These are phyloP conservation scores for Teratosphaeria viscida DNA, from an alignment of 2,329 filamentous ascomycete genomes.

Conservation along the genomic window DNA sequence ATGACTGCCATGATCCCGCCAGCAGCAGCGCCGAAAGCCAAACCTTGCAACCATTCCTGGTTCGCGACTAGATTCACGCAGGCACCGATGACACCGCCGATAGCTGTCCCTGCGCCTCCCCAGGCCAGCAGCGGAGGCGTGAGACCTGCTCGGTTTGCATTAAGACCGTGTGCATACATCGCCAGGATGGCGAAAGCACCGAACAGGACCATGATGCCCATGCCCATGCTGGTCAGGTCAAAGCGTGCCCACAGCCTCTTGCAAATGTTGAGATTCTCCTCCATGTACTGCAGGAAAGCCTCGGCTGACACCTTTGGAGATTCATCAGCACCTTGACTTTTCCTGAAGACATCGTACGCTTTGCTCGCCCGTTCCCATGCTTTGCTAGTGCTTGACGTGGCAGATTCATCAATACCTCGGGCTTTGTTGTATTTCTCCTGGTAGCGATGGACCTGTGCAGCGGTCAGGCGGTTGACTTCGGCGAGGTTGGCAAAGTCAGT, in stretches of 20 bases:
- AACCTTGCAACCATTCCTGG: constrained; percentile 19
- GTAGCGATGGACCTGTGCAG: constrained; percentile 82
- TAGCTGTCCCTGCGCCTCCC: constrained; percentile 40
- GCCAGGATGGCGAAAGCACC: constrained; percentile 58
- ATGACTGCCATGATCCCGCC: constrained; percentile 30
- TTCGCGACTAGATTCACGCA: constrained; percentile 10
- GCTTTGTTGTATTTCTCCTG: constrained; percentile 71
- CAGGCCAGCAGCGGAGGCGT: constrained; percentile 43
- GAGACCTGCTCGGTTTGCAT: constrained; percentile 43
- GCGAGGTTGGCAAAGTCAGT: constrained; percentile 69
- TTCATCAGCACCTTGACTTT: neutral
- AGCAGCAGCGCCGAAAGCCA: constrained; percentile 31
- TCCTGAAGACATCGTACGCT: constrained; percentile 28
- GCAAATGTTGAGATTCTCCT: constrained; percentile 66
- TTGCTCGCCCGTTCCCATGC: constrained; percentile 53
- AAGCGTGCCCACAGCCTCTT: constrained; percentile 86
- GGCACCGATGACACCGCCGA: constrained; percentile 24
- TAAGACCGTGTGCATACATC: constrained; percentile 56
- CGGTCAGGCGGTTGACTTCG: constrained; percentile 62
- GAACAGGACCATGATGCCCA: constrained; percentile 63
- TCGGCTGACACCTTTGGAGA: constrained; percentile 29
- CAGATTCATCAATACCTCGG: constrained; percentile 54
- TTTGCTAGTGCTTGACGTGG: constrained; percentile 37
- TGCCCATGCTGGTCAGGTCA: constrained; percentile 73
- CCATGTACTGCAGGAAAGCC: constrained; percentile 64